These are phyloP conservation scores for Oldenlandia corymbosa DNA, from an alignment of 257 asterid genomes.

Conservation along the genomic window DNA sequence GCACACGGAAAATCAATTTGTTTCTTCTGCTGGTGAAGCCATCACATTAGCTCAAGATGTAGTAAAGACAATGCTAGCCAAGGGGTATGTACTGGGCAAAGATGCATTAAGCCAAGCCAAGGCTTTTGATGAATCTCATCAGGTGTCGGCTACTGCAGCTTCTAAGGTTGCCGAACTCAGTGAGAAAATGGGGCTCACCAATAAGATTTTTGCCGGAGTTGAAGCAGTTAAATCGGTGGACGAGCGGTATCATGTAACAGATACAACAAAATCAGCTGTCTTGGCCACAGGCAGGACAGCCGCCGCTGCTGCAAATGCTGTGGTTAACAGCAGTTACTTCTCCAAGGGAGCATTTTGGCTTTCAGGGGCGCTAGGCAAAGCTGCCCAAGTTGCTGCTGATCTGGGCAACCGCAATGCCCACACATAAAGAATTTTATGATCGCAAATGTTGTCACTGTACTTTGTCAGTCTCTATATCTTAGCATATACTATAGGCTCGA, in stretches of 20 bases:
- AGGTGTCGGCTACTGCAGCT: constrained; percentile 85
- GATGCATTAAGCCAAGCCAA: constrained; percentile 77
- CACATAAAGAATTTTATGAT: constrained; percentile 20
- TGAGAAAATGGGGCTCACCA: constrained; percentile 67
- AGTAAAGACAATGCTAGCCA: constrained; percentile 70
- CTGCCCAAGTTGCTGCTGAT: constrained; percentile 76
- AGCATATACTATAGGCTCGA: no score
- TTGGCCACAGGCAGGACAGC: constrained; percentile 81
- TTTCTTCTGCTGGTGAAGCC: constrained; percentile 88
- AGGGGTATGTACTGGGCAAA: constrained; percentile 76
- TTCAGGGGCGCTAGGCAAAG: constrained; percentile 68
- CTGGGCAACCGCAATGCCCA: constrained; percentile 50
- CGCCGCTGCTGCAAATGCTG: constrained; percentile 67
- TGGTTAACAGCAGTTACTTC: constrained; percentile 68
- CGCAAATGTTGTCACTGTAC: not conserved
- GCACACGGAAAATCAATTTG: constrained; percentile 31
- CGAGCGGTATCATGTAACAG: constrained; percentile 53
- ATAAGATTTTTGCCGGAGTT: constrained; percentile 72
- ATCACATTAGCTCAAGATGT: constrained; percentile 78
- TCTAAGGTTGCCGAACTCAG: constrained; percentile 86
- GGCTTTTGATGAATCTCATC: constrained; percentile 82
- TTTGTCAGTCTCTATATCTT: not conserved
- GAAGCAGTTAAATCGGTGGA: constrained; percentile 65
- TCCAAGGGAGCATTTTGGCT: constrained; percentile 84
- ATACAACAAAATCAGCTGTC: constrained; percentile 66